phyloP scores from a whole-genome alignment of 371 early-diverging fungal genomes.

The Syncephalastrum racemosum region DNA sequence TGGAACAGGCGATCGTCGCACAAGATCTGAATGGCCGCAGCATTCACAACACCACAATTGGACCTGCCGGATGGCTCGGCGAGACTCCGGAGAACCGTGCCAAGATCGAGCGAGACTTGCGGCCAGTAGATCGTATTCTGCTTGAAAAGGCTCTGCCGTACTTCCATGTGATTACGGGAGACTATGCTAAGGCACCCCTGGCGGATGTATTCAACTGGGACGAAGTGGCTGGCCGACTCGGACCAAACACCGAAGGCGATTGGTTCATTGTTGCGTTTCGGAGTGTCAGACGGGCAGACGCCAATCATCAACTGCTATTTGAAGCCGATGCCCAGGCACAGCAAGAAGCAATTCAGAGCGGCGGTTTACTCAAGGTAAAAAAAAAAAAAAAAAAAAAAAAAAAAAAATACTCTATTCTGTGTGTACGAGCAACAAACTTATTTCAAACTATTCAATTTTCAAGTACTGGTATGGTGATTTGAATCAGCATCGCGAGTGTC shows the following conservation, averaged over 20 bases:
- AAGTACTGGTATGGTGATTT: conserved; percentile 55
- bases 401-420: too few relatives aligned
- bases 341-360: conserved; percentile 45
- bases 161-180: conserved; percentile 24
- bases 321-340: conserved; percentile 48
- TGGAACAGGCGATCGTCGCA: conserved; percentile 20
- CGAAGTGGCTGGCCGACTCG: conserved; percentile 22
- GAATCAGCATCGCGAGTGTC: conserved; percentile 43
- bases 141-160: conserved; percentile 23
- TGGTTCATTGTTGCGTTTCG: conserved; percentile 57
- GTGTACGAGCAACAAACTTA: not conserved
- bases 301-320: conserved; percentile 34
- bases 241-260: conserved; percentile 23
- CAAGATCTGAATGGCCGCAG: conserved; percentile 18
- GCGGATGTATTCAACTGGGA: conserved; percentile 32
- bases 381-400: not conserved
- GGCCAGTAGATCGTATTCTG: conserved; percentile 26
- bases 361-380: conserved; percentile 46
- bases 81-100: conserved; percentile 14
- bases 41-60: conserved; percentile 27
- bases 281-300: conserved; percentile 36
- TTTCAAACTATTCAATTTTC: not conserved
- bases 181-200: conserved; percentile 23
- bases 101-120: conserved; percentile 12
- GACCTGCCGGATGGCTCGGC: conserved; percentile 20